Conservation (phyloP, 1,139 yeast species). For the Dujonia santamariae region DNA sequence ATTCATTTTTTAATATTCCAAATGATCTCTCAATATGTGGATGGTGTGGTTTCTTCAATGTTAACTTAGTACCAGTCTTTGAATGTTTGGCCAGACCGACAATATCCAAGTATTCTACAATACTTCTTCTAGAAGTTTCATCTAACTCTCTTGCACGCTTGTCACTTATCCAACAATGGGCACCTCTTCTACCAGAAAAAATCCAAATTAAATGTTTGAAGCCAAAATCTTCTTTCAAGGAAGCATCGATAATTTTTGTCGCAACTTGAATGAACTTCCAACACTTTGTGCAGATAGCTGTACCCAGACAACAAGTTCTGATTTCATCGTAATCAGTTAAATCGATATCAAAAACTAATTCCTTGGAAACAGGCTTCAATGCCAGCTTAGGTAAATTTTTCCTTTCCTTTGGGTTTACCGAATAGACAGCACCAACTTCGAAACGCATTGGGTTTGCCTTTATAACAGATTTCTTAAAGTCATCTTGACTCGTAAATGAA, state of each 20-base stretch:
- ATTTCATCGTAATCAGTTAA: slow-evolving; percentile 93
- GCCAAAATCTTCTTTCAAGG: slow-evolving; percentile 85
- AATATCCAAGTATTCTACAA: slow-evolving; percentile 81
- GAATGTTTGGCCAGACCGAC: slow-evolving; percentile 17
- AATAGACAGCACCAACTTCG: slow-evolving; percentile 91
- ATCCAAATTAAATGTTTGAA: slow-evolving; percentile 89
- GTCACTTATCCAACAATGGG: slow-evolving; percentile 98
- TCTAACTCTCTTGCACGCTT: slow-evolving; percentile 69
- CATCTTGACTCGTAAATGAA: slow-evolving; percentile 64
- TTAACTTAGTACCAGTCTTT: slow-evolving; percentile 34
- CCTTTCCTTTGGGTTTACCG: slow-evolving; percentile 81
- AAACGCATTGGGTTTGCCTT: slow-evolving; percentile 83
- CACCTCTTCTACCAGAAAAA: slow-evolving; percentile 98
- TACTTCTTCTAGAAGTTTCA: slow-evolving; percentile 71
- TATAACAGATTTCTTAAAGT: slow-evolving; percentile 72
- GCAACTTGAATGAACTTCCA: slow-evolving; percentile 96
- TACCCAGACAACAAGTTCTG: slow-evolving; percentile 89
- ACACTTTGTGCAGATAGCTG: slow-evolving; percentile 82
- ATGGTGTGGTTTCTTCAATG: slow-evolving; percentile 77
- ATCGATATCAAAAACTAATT: slow-evolving; percentile 94
- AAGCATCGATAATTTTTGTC: slow-evolving; percentile 65
- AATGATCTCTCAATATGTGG: slow-evolving; percentile 82
- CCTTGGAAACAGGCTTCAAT: slow-evolving; percentile 80
- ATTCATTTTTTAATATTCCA: slow-evolving; percentile 59
- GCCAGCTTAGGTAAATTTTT: slow-evolving; percentile 76